Base-by-base conservation (phyloP, 139 green algal genomes). In the Pleodorina starrii region DNA sequence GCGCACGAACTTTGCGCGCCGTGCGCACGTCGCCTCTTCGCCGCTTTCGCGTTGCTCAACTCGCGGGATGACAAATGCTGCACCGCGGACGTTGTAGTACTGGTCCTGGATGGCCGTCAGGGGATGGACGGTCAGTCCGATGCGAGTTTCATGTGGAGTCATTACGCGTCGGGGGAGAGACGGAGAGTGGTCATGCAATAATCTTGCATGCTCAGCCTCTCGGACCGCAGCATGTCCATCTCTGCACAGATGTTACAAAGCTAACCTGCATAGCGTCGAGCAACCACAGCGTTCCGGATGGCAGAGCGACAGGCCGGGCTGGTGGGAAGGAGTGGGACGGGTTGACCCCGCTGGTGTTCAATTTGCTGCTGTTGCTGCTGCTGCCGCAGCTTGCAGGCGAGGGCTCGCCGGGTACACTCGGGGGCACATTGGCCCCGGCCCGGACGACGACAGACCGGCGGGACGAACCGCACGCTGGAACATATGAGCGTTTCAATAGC, bases 41-140 rank as follows among this genome's bases (percentile, higher is more conserved):
- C 21, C 81, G 1, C 1, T 48, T 40, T 87, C 82, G 32, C 63
- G 66, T 63, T 79, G 44, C 82, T 88, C 82, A 16, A 88, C 82
- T 1, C 82, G 63, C 0, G 82, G 82, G 36, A 89, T 89, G 48
- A 89, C 50, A 36, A 89, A 89, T 0, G 36, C 48, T 0, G 69
- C 9, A 25, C 69, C 84, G 6, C 69, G 84, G 14, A 89, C 84
- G 50, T 82, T 83, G 38, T 89, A 89, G 38, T 89, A 89, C 32
- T 68, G 44, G 44, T 79, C 66, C 82, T 88, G 82, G 4, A 59
- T 78, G n/a, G n/a, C n/a, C n/a, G n/a, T n/a, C n/a, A n/a, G n/a
- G n/a, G n/a, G n/a, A n/a, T n/a, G n/a, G n/a, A n/a, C n/a, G n/a
- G n/a, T n/a, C n/a, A n/a, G n/a, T n/a, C n/a, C n/a, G n/a, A n/a